Conservation (phyloP, 108 stramenopile species). For the Cyclostephanos tholiformis region DNA sequence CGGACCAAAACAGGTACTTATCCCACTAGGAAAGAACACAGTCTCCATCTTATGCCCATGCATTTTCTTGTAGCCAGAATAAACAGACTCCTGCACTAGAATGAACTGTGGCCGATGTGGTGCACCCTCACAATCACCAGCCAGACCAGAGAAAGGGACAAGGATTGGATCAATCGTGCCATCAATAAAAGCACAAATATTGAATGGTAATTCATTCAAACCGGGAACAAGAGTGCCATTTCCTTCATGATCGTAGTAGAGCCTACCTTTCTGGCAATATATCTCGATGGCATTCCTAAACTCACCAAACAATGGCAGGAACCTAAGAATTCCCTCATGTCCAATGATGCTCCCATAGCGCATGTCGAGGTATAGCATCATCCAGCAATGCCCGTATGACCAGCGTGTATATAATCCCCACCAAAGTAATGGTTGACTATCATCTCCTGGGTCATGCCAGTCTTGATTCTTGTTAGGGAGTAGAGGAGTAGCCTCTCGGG, state of each 20-base stretch:
- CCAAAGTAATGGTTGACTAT: neutral
- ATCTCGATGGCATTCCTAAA: constrained; percentile 2
- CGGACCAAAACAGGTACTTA: constrained; percentile 26
- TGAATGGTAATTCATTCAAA: neutral
- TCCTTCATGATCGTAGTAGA: neutral
- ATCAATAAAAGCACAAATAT: too few species aligned
- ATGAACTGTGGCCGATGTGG: too few species aligned
- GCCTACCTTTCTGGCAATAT: neutral
- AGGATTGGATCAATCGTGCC: constrained; percentile 15
- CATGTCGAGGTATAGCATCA: neutral
- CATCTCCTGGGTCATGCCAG: too few species aligned
- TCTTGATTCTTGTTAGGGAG: neutral
- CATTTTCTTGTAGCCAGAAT: constrained; percentile 27
- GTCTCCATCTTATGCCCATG: constrained; percentile 31
- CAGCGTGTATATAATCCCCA: neutral
- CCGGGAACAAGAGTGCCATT: neutral
- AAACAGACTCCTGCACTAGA: constrained; percentile 8
- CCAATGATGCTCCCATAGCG: constrained; percentile 8
- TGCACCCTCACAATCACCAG: constrained; percentile 28
- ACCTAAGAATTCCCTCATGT: neutral
- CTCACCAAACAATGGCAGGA: neutral
- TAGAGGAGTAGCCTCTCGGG: constrained; percentile 1
- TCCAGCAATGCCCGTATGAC: neutral
- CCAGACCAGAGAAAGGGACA: constrained; percentile 24
- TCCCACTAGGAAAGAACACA: constrained; percentile 25